Conservation (phyloP, 345 rosid species). For the Salix dunnii region DNA sequence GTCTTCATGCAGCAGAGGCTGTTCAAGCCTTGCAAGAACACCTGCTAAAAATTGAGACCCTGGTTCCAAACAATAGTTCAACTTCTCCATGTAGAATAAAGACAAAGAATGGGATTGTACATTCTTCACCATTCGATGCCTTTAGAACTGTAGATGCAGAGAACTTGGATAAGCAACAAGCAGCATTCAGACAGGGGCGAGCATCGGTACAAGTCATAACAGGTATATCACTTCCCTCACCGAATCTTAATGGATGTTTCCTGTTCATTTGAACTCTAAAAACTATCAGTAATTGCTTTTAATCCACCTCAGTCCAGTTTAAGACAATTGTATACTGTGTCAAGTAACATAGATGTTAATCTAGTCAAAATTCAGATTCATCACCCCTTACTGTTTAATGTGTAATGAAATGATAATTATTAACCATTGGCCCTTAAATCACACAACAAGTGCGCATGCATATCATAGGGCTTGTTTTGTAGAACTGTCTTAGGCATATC, state of each 20-base stretch:
- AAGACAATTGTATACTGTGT: background rate
- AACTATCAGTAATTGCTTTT: background rate
- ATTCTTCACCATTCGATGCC: slow-evolving; percentile 44
- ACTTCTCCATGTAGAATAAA: slow-evolving; percentile 40
- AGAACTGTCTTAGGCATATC: too few species aligned
- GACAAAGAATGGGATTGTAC: slow-evolving; percentile 22
- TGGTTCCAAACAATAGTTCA: slow-evolving; percentile 26
- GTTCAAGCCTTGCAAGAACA: slow-evolving; percentile 66
- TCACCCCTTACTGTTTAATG: background rate
- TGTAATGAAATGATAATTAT: too few species aligned
- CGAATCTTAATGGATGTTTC: background rate
- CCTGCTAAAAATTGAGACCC: slow-evolving; percentile 57
- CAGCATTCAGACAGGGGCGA: slow-evolving; percentile 38
- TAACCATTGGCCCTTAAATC: too few species aligned
- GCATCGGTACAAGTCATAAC: slow-evolving; percentile 68
- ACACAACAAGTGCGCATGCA: too few species aligned
- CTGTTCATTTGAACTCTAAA: too few species aligned
- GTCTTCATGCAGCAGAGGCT: slow-evolving; percentile 92
- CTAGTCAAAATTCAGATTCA: background rate
- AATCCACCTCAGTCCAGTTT: background rate
- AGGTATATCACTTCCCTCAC: slow-evolving; percentile 38
- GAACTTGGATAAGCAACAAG: slow-evolving; percentile 31
- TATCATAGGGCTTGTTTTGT: too few species aligned
- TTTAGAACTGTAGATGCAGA: slow-evolving; percentile 27
- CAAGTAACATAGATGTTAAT: background rate